Evolutionary conservation across 1,284 basidiomycete species (phyloP).

Genomic region (Puccinia novopanici): DNA sequence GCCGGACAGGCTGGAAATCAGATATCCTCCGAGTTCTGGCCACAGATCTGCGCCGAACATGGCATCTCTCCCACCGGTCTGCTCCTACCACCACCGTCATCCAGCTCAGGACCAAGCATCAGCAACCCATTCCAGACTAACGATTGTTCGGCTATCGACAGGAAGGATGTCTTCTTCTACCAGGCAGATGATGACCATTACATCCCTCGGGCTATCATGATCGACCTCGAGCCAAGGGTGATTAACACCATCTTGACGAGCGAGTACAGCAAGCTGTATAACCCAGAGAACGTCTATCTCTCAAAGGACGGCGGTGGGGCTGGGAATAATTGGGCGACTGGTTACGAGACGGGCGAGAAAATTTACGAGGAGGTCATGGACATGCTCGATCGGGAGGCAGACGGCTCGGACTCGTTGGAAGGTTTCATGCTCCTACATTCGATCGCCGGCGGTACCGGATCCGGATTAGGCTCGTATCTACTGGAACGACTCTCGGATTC

Average conservation of each 20-base stretch:
- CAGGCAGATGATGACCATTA: conserved; percentile 99
- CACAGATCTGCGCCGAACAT: conserved; percentile 90
- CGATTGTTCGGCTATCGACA: conserved; percentile 63
- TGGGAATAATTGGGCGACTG: conserved; percentile 98
- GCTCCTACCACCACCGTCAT: conserved; percentile 40
- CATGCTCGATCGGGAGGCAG: conserved; percentile 97
- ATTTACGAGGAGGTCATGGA: conserved; percentile 98
- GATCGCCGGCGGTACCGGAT: conserved; percentile 97
- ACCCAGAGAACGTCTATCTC: conserved; percentile 96
- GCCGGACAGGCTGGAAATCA: conserved; percentile 96
- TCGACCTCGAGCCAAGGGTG: conserved; percentile 96
- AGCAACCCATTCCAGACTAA: conserved; percentile 26
- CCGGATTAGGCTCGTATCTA: conserved; percentile 93
- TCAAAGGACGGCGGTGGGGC: conserved; percentile 95
- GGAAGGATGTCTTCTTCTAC: conserved; percentile 99
- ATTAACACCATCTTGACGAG: conserved; percentile 92
- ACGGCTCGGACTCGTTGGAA: conserved; percentile 97
- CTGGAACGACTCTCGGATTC: conserved; percentile 95
- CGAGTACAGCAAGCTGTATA: conserved; percentile 91
- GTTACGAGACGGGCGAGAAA: conserved; percentile 79
- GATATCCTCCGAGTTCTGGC: conserved; percentile 92
- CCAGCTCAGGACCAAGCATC: neutral
- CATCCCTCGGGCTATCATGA: conserved; percentile 91
- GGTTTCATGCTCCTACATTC: conserved; percentile 99
- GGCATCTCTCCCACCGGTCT: conserved; percentile 84